phyloP scores from a whole-genome alignment of 1,139 yeast genomes.

The Magnusiomyces starmeri region DNA sequence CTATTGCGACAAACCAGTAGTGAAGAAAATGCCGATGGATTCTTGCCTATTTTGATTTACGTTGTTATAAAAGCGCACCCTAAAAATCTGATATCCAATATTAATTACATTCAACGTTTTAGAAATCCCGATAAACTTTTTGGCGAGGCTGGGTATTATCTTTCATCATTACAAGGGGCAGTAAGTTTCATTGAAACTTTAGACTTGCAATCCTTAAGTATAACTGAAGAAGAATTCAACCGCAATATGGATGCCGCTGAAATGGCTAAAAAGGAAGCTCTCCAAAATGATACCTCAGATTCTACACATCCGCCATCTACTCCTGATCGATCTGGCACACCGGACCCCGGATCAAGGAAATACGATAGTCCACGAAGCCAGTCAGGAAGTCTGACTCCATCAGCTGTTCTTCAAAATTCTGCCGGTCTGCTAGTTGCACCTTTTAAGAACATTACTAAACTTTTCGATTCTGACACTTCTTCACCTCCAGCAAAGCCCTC shows the following conservation, averaged over 20 bases:
- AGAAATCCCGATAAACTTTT: conserved; percentile 65
- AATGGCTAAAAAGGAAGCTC: conserved; percentile 18
- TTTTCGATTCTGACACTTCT: conserved; percentile 30
- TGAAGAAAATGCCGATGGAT: conserved; percentile 87
- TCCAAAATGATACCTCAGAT: conserved; percentile 11
- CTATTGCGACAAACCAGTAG: conserved; percentile 58
- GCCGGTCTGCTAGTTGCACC: conserved; percentile 36
- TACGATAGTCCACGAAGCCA: conserved; percentile 10
- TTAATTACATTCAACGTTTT: conserved; percentile 78
- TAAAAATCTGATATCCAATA: conserved; percentile 59
- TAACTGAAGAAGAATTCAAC: conserved; percentile 54
- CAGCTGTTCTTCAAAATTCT: conserved; percentile 33
- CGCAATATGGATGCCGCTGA: conserved; percentile 33
- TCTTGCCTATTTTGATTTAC: conserved; percentile 77
- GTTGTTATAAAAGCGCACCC: conserved; percentile 67
- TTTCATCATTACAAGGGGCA: conserved; percentile 84
- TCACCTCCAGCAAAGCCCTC: conserved; percentile 10
- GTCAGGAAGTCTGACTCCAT: conserved; percentile 24
- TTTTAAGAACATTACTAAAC: conserved; percentile 28
- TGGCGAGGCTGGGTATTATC: conserved; percentile 85
- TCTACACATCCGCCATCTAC: conserved; percentile 27
- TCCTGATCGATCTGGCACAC: conserved; percentile 22
- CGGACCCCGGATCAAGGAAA: background rate
- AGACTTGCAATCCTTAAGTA: conserved; percentile 51
- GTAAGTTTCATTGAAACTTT: conserved; percentile 64